phyloP scores from a whole-genome alignment of 768 basidiomycete species.

The Termitomyces sp. region DNA sequence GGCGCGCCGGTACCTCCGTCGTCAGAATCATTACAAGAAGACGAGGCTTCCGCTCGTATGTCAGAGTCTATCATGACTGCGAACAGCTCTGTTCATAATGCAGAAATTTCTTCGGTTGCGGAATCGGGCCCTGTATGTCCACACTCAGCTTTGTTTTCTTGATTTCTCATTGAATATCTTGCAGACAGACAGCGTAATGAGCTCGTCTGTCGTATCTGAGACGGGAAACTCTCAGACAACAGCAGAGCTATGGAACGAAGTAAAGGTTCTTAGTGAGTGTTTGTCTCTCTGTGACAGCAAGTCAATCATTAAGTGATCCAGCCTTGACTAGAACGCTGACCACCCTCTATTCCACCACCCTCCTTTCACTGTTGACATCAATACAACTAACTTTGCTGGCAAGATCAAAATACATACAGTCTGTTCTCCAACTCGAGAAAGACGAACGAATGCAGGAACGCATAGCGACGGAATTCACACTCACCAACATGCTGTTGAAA shows the following conservation, averaged over 20 bases:
- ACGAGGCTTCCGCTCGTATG: conserved; percentile 21
- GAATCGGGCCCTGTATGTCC: conserved; percentile 13
- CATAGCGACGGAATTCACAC: conserved; percentile 36
- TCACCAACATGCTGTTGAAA: conserved; percentile 32
- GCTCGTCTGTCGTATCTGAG: conserved; percentile 26
- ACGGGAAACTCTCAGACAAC: conserved; percentile 49
- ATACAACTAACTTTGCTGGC: conserved; percentile 86
- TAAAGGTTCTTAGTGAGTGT: conserved; percentile 80
- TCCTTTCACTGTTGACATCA: conserved; percentile 82
- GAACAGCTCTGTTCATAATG: conserved; percentile 29
- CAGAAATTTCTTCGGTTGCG: conserved; percentile 18
- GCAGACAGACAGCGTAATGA: conserved; percentile 31
- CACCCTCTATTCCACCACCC: conserved; percentile 78
- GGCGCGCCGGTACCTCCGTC: conserved; percentile 13
- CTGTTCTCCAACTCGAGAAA: conserved; percentile 56
- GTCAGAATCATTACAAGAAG: conserved; percentile 4
- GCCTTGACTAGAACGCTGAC: conserved; percentile 88
- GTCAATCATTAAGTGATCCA: conserved; percentile 23
- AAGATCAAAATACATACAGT: conserved; percentile 72
- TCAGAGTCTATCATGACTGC: conserved; percentile 34
- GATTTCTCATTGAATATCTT: not conserved
- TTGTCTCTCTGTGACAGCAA: not conserved
- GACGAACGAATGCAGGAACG: conserved; percentile 52
- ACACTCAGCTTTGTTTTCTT: not conserved
- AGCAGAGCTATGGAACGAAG: conserved; percentile 86